These are phyloP conservation scores for Bromus sterilis DNA, from an alignment of 176 grass and related monocot genomes.

Conservation along the genomic window DNA sequence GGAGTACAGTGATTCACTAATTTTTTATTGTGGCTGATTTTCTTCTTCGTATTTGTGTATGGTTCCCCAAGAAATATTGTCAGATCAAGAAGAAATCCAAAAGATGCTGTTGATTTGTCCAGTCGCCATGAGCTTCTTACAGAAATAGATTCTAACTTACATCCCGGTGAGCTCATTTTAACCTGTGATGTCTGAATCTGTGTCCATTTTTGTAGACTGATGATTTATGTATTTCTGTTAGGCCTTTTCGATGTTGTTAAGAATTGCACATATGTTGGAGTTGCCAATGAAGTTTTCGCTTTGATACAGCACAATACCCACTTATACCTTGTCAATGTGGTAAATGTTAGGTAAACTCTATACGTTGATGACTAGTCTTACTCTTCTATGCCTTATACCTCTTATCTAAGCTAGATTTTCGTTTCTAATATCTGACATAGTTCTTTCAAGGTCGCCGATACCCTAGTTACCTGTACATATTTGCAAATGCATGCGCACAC, in stretches of 20 bases:
- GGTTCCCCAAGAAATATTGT: constrained; percentile 64
- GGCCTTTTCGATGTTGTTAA: constrained; percentile 80
- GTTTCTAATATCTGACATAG: not conserved
- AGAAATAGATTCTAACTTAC: constrained; percentile 57
- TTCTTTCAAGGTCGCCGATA: not conserved
- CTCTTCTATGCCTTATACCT: not conserved
- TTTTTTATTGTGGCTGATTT: constrained; percentile 9
- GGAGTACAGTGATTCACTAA: not conserved
- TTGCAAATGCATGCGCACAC: not conserved
- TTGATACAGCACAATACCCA: constrained; percentile 75
- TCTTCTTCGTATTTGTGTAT: constrained; percentile 12
- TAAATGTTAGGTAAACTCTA: constrained; percentile 62
- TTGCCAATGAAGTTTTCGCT: constrained; percentile 80
- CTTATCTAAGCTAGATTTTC: not conserved
- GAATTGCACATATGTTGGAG: constrained; percentile 90
- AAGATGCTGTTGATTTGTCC: constrained; percentile 67
- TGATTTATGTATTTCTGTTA: constrained; percentile 36
- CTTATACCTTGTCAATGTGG: constrained; percentile 87
- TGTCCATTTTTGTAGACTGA: constrained; percentile 20
- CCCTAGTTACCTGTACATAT: not conserved
- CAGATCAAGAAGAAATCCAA: constrained; percentile 75
- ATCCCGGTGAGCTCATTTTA: constrained; percentile 62
- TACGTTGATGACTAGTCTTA: not conserved
- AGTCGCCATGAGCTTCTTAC: constrained; percentile 74
- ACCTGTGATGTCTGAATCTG: not conserved